Base-by-base conservation (phyloP, 495 filamentous ascomycete species). In the Stereocaulon alpinum region DNA sequence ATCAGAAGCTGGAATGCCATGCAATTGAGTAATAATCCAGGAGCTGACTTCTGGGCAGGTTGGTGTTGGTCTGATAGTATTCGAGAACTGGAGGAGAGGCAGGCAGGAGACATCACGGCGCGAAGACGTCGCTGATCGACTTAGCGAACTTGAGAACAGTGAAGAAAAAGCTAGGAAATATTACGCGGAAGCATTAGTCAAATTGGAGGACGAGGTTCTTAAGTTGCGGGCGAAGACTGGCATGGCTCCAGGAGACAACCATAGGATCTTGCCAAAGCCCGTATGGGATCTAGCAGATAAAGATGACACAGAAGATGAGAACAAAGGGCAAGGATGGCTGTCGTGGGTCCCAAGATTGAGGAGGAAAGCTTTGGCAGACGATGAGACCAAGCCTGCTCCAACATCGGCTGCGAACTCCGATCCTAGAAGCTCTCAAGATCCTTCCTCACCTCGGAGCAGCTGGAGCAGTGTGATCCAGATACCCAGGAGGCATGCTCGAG, bases 91-190 rank as follows among this genome's bases (percentile, higher is more conserved):
- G 69, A 76, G 87, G 55, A 81, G 85, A 4, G 80, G 85, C 50
- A 73, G 82, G 60, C 97, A 96, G 70, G 91, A 94, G 63, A 78
- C 76, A 41, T 86, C 80, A 44, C 81, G 82, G 53, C 76, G 91
- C 56, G 85, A 89, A 56, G 87, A 88, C 63, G 82, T 97, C 6
- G 78, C 83, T 15, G 80, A 83, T 45, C 78, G 83, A 49, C 76
- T 93, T 32, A 77, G 74, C 34, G 85, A 86, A 64, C 70, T 89
- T 6, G 82, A 86, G 66, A 75, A 86, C 57, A 77, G 76, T 0
- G 83, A 88, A 61, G 81, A 74, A 68, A 71, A 72, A 18, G 76
- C 81, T 17, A 70, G 77, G 24, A 77, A 73, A 52, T 52, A 52
- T 17, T 52, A 52, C 17, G 49, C 49, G 7, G 30, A 52, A 56